phyloP scores from a whole-genome alignment of 2,329 filamentous ascomycete species.

The Arthroderma sp. region DNA sequence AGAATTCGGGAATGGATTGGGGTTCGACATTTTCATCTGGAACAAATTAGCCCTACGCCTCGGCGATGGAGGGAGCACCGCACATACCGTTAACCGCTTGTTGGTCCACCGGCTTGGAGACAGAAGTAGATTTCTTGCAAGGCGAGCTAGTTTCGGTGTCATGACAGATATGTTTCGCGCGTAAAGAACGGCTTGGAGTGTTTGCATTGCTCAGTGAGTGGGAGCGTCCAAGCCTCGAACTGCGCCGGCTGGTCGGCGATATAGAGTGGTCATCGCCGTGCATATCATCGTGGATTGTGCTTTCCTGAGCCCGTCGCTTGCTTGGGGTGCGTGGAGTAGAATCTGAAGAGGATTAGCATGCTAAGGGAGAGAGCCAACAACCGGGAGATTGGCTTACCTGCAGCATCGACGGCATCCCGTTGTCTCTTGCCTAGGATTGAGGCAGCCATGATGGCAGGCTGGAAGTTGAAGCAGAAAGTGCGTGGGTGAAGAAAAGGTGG shows the following conservation, averaged over 20 bases:
- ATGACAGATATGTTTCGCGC: constrained; percentile 36
- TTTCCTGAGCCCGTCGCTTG: constrained; percentile 35
- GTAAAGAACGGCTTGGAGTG: constrained; percentile 22
- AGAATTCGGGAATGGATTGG: constrained; percentile 21
- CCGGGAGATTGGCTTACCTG: constrained; percentile 23
- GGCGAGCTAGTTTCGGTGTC: constrained; percentile 30
- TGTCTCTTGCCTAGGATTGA: constrained; percentile 16
- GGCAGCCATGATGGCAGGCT: constrained; percentile 24
- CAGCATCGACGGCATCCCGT: constrained; percentile 16
- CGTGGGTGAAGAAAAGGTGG: constrained; percentile 11
- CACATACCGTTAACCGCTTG: constrained; percentile 26
- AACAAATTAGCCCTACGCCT: constrained; percentile 2
- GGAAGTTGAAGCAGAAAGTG: constrained; percentile 13
- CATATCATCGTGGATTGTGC: constrained; percentile 26
- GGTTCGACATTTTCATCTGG: constrained; percentile 33
- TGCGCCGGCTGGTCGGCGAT: constrained; percentile 20
- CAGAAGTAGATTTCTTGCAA: constrained; percentile 35
- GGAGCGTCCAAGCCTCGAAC: constrained; percentile 20
- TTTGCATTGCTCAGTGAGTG: constrained; percentile 10
- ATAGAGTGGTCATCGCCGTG: constrained; percentile 12
- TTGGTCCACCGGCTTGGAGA: constrained; percentile 22
- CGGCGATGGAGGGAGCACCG: background rate
- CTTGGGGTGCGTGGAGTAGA: constrained; percentile 29
- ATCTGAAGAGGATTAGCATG: constrained; percentile 8
- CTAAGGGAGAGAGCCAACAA: background rate